Conservation (phyloP, 116 monocot species). For the Phalaenopsis hybrid region DNA sequence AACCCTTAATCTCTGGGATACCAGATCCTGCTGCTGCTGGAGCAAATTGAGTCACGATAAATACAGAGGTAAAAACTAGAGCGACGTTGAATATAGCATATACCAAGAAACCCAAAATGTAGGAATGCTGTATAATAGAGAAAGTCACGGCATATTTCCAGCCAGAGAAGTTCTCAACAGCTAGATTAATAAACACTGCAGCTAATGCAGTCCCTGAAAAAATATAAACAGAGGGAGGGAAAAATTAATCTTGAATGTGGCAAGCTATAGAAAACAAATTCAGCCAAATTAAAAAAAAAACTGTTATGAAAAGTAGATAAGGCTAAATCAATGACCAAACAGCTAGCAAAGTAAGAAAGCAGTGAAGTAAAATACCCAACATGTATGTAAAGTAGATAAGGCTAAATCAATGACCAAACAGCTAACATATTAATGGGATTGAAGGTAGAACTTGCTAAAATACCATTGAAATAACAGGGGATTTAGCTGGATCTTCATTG, state of each 20-base stretch:
- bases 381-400: neutral
- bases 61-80: constrained; percentile 87
- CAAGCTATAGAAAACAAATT: neutral
- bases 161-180: constrained; percentile 98
- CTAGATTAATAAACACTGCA: constrained; percentile 94
- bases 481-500: neutral
- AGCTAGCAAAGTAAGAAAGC: neutral
- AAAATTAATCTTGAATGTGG: neutral
- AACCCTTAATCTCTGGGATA: constrained; percentile 99
- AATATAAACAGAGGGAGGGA: neutral
- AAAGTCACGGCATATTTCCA: constrained; percentile 96
- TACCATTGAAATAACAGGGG: neutral
- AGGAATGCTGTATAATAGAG: constrained; percentile 87
- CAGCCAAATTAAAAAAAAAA: neutral
- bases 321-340: neutral
- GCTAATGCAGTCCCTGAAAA: constrained; percentile 84
- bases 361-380: neutral
- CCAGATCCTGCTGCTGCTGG: constrained; percentile 99
- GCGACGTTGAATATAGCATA: constrained; percentile 74
- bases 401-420: neutral
- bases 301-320: neutral
- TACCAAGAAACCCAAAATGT: constrained; percentile 86
- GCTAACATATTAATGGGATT: neutral
- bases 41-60: constrained; percentile 86
- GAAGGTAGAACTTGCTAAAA: neutral